phyloP scores from a whole-genome alignment of 176 grass and related monocot genomes.

The Paspalum notatum region DNA sequence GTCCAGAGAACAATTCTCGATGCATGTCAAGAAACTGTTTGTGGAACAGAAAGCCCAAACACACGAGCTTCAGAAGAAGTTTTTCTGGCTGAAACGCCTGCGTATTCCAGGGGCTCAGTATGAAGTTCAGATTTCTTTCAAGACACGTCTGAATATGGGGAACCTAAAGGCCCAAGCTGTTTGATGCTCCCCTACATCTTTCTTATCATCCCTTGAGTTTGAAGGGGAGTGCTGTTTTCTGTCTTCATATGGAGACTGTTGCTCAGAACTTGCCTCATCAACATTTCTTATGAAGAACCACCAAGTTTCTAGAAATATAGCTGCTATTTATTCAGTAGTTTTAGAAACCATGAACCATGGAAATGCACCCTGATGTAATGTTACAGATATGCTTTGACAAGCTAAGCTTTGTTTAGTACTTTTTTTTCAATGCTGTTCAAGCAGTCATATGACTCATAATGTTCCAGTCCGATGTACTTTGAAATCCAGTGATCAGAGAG shows the following conservation, averaged over 20 bases:
- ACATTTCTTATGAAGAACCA: background rate
- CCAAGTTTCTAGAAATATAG: background rate
- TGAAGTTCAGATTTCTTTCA: constrained; percentile 53
- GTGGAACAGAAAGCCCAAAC: constrained; percentile 36
- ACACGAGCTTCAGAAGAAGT: constrained; percentile 47
- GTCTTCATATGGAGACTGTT: background rate
- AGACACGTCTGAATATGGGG: constrained; percentile 52
- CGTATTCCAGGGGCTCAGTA: constrained; percentile 58
- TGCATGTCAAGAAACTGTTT: constrained; percentile 53
- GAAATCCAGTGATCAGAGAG: too few relatives aligned
- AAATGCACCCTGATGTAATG: background rate
- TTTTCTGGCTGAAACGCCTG: constrained; percentile 65
- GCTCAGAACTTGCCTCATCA: too few relatives aligned
- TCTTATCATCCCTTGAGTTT: background rate
- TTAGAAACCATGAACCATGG: background rate
- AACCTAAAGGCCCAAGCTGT: background rate
- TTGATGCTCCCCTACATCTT: background rate
- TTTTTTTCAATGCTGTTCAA: background rate
- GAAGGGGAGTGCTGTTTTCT: background rate
- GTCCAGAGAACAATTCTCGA: constrained; percentile 65
- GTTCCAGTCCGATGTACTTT: too few relatives aligned
- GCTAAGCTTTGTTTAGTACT: background rate
- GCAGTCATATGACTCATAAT: background rate
- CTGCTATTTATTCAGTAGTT: background rate
- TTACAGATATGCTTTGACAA: background rate